These are phyloP conservation scores for Ramaria sp. DNA, from an alignment of 768 basidiomycete genomes.

Conservation along the genomic window DNA sequence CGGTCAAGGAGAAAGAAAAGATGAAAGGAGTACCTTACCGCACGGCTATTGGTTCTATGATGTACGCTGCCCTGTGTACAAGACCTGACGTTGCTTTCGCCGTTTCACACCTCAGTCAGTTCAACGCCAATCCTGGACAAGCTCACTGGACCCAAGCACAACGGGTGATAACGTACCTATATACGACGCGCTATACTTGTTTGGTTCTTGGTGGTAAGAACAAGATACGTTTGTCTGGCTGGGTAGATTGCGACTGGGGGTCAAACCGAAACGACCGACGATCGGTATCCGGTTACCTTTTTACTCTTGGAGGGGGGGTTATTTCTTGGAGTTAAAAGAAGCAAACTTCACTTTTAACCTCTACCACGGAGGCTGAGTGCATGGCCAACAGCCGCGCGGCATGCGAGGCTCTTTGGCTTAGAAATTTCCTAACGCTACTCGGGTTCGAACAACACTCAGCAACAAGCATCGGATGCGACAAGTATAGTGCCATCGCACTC, in stretches of 20 bases:
- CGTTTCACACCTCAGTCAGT: conserved; percentile 14
- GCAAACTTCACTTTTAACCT: conserved; percentile 22
- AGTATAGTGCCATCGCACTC: conserved; percentile 18
- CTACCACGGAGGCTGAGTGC: conserved; percentile 28
- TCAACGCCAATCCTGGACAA: conserved; percentile 16
- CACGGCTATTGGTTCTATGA: conserved; percentile 18
- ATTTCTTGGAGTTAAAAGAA: conserved; percentile 21
- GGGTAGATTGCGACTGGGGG: conserved; percentile 21
- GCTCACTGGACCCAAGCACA: conserved; percentile 17
- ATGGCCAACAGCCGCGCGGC: conserved; percentile 13
- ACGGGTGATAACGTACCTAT: conserved; percentile 17
- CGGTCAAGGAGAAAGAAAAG: not conserved
- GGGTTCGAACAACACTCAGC: not conserved
- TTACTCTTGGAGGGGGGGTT: conserved; percentile 14
- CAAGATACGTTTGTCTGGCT: conserved; percentile 7
- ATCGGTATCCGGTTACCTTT: conserved; percentile 25
- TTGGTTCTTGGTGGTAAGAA: conserved; percentile 9
- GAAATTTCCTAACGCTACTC: not conserved
- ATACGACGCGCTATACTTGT: conserved; percentile 10
- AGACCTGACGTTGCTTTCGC: conserved; percentile 14
- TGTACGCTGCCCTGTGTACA: conserved; percentile 15
- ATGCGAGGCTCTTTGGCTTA: conserved; percentile 5
- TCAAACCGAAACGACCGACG: conserved; percentile 17
- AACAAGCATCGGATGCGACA: conserved; percentile 19
- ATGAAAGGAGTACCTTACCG: conserved; percentile 9